These are phyloP conservation scores for Forsythia viridissima DNA, from an alignment of 257 asterid species.

Conservation along the genomic window DNA sequence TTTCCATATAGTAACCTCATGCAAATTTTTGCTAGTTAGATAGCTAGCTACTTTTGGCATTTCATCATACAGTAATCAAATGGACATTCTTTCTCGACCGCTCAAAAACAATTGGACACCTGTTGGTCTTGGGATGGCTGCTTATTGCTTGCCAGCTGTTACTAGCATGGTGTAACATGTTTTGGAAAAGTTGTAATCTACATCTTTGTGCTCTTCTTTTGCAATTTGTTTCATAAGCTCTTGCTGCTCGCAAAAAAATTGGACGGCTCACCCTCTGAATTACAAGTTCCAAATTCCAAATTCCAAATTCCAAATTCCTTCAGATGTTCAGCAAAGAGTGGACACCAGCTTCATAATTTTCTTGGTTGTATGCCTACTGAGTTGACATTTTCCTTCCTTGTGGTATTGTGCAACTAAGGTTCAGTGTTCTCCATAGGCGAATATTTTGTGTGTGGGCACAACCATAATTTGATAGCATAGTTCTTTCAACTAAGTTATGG, in stretches of 20 bases:
- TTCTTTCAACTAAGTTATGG: constrained; percentile 1
- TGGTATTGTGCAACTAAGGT: neutral
- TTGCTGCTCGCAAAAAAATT: neutral
- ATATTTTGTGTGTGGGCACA: neutral
- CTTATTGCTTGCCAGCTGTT: neutral
- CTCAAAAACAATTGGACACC: neutral
- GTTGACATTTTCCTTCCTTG: neutral
- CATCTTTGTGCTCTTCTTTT: neutral
- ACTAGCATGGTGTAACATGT: neutral
- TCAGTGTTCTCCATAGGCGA: neutral
- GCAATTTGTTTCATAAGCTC: neutral
- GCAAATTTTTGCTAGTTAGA: neutral
- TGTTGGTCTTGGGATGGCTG: neutral
- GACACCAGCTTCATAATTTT: neutral
- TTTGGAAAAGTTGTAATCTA: neutral
- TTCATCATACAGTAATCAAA: neutral
- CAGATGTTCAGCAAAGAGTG: neutral
- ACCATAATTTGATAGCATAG: constrained; percentile 1
- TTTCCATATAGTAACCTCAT: neutral
- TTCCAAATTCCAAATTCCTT: neutral
- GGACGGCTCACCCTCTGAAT: neutral
- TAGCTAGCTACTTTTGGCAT: neutral
- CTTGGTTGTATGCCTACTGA: neutral
- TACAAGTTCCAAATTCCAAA: neutral
- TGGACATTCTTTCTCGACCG: neutral